phyloP scores from a whole-genome alignment of 2,329 filamentous ascomycete species.

The Tolypocladium pustulatum region DNA sequence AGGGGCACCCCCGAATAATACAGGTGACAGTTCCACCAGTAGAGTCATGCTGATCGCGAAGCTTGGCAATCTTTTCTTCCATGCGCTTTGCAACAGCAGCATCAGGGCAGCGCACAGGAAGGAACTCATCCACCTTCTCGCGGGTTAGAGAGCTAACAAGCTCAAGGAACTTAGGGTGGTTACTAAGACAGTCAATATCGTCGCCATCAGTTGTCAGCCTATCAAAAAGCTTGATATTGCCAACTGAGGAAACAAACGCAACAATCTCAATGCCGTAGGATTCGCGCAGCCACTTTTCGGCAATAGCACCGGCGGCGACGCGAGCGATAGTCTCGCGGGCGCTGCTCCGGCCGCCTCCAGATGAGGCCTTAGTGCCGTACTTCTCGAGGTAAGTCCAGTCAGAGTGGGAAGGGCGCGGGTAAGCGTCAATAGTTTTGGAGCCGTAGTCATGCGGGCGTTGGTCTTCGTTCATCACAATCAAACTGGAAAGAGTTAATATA shows the following conservation, averaged over 20 bases:
- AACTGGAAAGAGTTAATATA: too few relatives aligned
- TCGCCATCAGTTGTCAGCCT: neutral
- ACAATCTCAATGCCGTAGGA: constrained; percentile 84
- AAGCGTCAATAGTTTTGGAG: constrained; percentile 78
- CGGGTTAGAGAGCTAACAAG: constrained; percentile 65
- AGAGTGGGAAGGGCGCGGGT: constrained; percentile 84
- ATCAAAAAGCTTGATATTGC: constrained; percentile 33
- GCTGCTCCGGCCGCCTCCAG: constrained; percentile 79
- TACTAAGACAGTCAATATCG: constrained; percentile 40
- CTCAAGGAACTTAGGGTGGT: constrained; percentile 68
- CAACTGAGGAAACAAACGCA: constrained; percentile 80
- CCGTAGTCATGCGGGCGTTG: constrained; percentile 89
- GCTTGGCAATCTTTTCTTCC: constrained; percentile 68
- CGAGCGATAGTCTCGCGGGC: constrained; percentile 93
- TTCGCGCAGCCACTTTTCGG: constrained; percentile 79
- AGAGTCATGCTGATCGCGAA: constrained; percentile 70
- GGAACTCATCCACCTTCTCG: constrained; percentile 66
- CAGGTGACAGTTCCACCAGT: constrained; percentile 94
- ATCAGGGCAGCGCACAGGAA: constrained; percentile 83
- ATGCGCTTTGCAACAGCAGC: constrained; percentile 54
- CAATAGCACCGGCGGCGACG: constrained; percentile 84
- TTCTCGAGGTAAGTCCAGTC: constrained; percentile 74
- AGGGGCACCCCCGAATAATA: constrained; percentile 76
- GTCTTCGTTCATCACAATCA: constrained; percentile 73
- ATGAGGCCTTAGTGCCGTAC: constrained; percentile 88